A percentile compares a stretch with the other conserved stretches of the same genome.
Evolutionary conservation across 176 grass and related monocot genomes (phyloP).

Genomic region (Oryza punctata): DNA sequence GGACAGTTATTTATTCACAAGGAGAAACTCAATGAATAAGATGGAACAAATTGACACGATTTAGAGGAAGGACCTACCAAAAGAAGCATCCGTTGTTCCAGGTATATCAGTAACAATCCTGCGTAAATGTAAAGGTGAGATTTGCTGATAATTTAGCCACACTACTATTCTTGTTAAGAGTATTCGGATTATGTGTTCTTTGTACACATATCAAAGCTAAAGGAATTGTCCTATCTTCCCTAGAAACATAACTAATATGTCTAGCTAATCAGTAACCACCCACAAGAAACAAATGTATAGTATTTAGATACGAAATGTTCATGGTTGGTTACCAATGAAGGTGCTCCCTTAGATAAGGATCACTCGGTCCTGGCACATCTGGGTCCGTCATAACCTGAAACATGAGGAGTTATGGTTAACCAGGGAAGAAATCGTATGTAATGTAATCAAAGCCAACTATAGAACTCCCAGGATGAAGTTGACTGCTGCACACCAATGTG

Average conservation of each 20-base stretch:
- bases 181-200: constrained; percentile 4
- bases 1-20: constrained; percentile 7
- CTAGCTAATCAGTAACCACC: background rate
- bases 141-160: constrained; percentile 31
- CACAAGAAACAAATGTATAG: constrained; percentile 16
- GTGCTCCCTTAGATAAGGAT: constrained; percentile 90
- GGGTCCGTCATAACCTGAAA: constrained; percentile 95
- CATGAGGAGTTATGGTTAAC: constrained; percentile 11
- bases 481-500: constrained; percentile 71
- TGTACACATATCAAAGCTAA: constrained; percentile 12
- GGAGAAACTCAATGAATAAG: constrained; percentile 23
- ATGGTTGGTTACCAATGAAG: constrained; percentile 84
- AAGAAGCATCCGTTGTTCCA: constrained; percentile 85
- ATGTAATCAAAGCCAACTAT: constrained; percentile 15
- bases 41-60: constrained; percentile 1
- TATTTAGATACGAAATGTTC: background rate
- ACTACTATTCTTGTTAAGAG: background rate
- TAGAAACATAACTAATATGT: constrained; percentile 27
- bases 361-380: constrained; percentile 92
- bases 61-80: constrained; percentile 57
- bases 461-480: background rate
- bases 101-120: constrained; percentile 98
- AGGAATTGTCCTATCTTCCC: constrained; percentile 12
- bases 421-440: constrained; percentile 8
- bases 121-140: constrained; percentile 38